Evolutionary conservation across 257 asterid species (phyloP).

Genomic region (Forsythia suspensa): DNA sequence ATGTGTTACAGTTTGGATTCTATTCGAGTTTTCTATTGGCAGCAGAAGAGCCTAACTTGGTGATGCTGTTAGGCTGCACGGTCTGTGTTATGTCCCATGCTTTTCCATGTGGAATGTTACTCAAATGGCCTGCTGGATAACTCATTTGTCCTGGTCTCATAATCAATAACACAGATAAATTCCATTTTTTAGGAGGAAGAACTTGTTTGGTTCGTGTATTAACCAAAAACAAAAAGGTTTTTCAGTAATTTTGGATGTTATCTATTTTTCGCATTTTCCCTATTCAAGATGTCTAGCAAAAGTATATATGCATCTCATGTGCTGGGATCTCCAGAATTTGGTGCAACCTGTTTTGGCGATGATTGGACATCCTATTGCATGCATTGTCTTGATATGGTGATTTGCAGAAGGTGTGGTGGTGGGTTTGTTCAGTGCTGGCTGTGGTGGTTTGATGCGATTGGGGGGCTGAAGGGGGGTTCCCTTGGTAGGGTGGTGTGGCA

Average conservation of each 20-base stretch:
- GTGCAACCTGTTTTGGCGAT: neutral
- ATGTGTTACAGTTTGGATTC: neutral
- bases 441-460: neutral
- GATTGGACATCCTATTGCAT: neutral
- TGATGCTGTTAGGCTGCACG: neutral
- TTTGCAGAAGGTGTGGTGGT: neutral
- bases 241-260: neutral
- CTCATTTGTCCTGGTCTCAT: constrained; percentile 5
- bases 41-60: neutral
- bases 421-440: neutral
- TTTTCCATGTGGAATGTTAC: constrained; percentile 3
- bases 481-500: neutral
- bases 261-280: neutral
- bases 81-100: constrained; percentile 1
- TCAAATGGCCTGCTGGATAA: constrained; percentile 9
- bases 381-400: neutral
- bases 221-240: neutral
- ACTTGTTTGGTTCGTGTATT: neutral
- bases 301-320: neutral
- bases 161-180: neutral
- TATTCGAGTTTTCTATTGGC: constrained; percentile 1
- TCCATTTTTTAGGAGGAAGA: neutral
- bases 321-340: neutral
- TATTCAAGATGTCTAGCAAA: neutral
- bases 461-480: neutral